phyloP scores from a whole-genome alignment of 2,329 filamentous ascomycete species.

The Tympanopsis confertula region DNA sequence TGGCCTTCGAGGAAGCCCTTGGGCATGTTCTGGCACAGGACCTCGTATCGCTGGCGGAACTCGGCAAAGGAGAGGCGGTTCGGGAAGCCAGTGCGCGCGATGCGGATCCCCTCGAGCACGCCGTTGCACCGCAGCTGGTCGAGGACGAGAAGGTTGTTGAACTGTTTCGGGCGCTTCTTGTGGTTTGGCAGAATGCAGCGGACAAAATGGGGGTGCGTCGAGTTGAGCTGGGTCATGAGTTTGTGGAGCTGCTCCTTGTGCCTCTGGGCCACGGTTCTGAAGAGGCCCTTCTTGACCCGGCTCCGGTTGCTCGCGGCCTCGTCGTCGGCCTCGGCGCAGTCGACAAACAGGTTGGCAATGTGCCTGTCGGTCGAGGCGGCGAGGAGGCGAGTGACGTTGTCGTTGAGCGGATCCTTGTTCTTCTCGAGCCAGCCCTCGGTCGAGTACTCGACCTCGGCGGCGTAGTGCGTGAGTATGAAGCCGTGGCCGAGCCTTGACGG shows the following conservation, averaged over 20 bases:
- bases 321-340: slow-evolving; percentile 76
- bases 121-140: slow-evolving; percentile 97
- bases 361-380: slow-evolving; percentile 74
- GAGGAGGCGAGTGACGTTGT: slow-evolving; percentile 85
- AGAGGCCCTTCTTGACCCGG: slow-evolving; percentile 91
- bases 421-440: slow-evolving; percentile 95
- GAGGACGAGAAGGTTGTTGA: slow-evolving; percentile 81
- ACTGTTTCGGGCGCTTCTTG: slow-evolving; percentile 90
- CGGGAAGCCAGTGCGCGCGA: slow-evolving; percentile 91
- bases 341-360: slow-evolving; percentile 71
- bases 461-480: slow-evolving; percentile 93
- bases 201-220: slow-evolving; percentile 95
- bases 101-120: slow-evolving; percentile 93
- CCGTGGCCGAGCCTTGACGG: slow-evolving; percentile 79
- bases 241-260: slow-evolving; percentile 98
- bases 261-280: slow-evolving; percentile 88
- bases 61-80: slow-evolving; percentile 86
- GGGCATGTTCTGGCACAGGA: slow-evolving; percentile 78
- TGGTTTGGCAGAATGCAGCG: slow-evolving; percentile 96
- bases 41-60: slow-evolving; percentile 91
- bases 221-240: slow-evolving; percentile 86
- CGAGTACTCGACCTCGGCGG: slow-evolving; percentile 92
- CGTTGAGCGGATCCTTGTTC: slow-evolving; percentile 96
- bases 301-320: slow-evolving; percentile 56
- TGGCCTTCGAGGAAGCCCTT: slow-evolving; percentile 88